Conservation (phyloP, 495 filamentous ascomycete species). For the Neurospora cerealis region DNA sequence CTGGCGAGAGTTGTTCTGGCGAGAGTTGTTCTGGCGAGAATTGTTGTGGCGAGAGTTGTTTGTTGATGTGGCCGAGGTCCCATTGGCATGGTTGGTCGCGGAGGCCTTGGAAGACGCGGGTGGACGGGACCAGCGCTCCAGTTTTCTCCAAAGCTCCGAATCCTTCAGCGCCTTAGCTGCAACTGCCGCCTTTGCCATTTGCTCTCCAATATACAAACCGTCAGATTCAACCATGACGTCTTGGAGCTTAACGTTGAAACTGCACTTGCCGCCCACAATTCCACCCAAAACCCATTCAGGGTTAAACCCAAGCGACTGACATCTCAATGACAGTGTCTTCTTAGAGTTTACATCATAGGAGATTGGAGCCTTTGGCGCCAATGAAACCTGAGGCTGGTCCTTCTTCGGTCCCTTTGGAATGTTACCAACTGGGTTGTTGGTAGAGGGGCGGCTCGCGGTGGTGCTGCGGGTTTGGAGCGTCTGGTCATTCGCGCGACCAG, state of each 20-base stretch:
- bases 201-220: neutral
- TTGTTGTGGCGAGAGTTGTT: neutral
- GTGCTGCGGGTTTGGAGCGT: neutral
- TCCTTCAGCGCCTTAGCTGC: constrained; percentile 6
- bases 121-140: neutral
- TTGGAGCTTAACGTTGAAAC: constrained; percentile 5
- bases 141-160: neutral
- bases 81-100: neutral
- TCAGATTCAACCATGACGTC: neutral
- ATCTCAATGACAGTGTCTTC: constrained; percentile 8
- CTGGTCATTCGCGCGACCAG: neutral
- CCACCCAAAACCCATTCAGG: constrained; percentile 3
- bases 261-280: neutral
- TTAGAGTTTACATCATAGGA: neutral
- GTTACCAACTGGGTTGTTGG: neutral
- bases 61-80: neutral
- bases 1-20: neutral
- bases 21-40: neutral
- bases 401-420: neutral
- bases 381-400: neutral
- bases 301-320: constrained; percentile 25
- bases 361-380: neutral
- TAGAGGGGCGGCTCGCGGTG: neutral
- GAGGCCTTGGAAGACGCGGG: too few species aligned
- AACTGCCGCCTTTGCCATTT: neutral